Evolutionary conservation across 805 yeast species (phyloP).

Genomic region (Brettanomyces custersianus): DNA sequence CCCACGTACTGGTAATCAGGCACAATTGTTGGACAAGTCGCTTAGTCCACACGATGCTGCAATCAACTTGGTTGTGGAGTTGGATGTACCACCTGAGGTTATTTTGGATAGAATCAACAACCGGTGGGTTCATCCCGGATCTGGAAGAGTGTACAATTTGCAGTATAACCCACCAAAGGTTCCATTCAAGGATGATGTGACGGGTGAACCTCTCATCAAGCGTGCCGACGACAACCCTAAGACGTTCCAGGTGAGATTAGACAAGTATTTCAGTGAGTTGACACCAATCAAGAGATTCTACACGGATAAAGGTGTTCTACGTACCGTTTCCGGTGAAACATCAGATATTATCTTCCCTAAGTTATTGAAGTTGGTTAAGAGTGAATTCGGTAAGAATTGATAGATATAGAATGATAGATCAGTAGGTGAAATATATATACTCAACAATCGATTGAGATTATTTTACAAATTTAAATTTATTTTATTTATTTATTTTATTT

Average conservation of each 20-base stretch:
- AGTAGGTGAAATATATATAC: no score
- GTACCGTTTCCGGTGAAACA: slow-evolving; percentile 62
- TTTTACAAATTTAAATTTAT: background rate
- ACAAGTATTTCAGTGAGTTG: slow-evolving; percentile 48
- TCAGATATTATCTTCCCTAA: slow-evolving; percentile 81
- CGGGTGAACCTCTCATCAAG: slow-evolving; percentile 78
- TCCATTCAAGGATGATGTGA: slow-evolving; percentile 75
- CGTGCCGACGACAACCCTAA: slow-evolving; percentile 78
- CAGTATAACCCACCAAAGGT: slow-evolving; percentile 84
- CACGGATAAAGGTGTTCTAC: slow-evolving; percentile 35
- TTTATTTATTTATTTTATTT: background rate
- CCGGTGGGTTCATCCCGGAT: slow-evolving; percentile 74
- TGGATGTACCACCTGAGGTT: slow-evolving; percentile 79
- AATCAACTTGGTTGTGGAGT: slow-evolving; percentile 73
- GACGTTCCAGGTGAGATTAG: slow-evolving; percentile 60
- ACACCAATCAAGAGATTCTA: slow-evolving; percentile 63
- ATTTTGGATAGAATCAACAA: slow-evolving; percentile 76
- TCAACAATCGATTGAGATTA: no score
- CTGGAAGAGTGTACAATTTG: slow-evolving; percentile 81
- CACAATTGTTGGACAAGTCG: slow-evolving; percentile 42
- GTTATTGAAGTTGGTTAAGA: slow-evolving; percentile 32
- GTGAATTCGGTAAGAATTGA: slow-evolving; percentile 10
- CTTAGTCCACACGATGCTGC: slow-evolving; percentile 30
- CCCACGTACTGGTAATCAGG: slow-evolving; percentile 76
- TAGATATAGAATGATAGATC: no score